Evolutionary conservation across 2,329 filamentous ascomycete species (phyloP), one percentile per base, ranked within the genome.

Genomic region (Fusarium zealandicum): DNA sequence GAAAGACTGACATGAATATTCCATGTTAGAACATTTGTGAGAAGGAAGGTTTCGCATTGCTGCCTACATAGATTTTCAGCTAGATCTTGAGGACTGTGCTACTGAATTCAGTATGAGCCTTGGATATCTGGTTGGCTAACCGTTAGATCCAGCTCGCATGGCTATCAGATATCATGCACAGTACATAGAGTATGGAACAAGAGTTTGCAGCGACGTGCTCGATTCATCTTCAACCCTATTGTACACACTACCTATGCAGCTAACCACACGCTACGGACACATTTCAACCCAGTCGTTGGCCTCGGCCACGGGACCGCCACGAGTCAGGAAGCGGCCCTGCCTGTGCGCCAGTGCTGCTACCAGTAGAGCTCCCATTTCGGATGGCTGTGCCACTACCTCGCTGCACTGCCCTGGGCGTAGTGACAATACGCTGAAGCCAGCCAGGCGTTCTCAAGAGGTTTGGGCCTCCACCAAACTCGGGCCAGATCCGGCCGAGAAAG

Each of bases 401-500:
- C 9, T 60, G 46, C 0, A 58, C 7, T 4, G 62, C 47, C 5
- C 63, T 65, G 6, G 65, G 63, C 4, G 75, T 81, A 53, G 79
- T 77, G 53, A 93, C 89, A 63, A 90, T 82, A 48, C 82, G 81
- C 54, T 84, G 86, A 52, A 98, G 75, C 63, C 92, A 86, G 6
- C 73, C 72, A 3, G 95, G 95, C 0, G 92, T 95, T 12, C 81
- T 79, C 30, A 97, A 80, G 41, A 88, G 81, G 69, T 93, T 96
- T 44, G 79, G 80, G 1, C 95, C 95, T 50, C 90, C 90, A 27
- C 92, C 93, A 70, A 95, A 95, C 49, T 90, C 86, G 5, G 95
- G 95, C 80, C 92, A 98, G 35, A 97, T 82, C 41, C 90, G 84
- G 2, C 90, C 92, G 42, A 97, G 74, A 70, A 98, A 99, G 71